A percentile compares a stretch with the other conserved stretches of the same genome.
These are phyloP conservation scores for Akanthomyces lecanii DNA, from an alignment of 2,329 filamentous ascomycete genomes.

Conservation along the genomic window DNA sequence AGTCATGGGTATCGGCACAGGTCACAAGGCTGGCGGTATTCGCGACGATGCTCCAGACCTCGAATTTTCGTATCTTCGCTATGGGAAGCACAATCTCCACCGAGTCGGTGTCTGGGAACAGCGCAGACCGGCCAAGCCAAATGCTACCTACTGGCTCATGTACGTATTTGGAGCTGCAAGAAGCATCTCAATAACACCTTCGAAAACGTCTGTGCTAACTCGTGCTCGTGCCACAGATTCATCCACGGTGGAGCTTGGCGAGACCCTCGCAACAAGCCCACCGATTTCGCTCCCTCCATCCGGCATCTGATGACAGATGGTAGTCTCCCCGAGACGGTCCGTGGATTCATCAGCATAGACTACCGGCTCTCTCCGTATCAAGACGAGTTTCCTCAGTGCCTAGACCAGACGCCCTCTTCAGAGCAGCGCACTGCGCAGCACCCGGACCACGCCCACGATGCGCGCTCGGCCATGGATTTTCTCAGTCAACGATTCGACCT, in stretches of 20 bases:
- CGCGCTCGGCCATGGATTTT: slow-evolving; percentile 47
- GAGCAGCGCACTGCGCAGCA: slow-evolving; percentile 46
- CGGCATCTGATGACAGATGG: slow-evolving; percentile 34
- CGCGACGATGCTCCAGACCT: slow-evolving; percentile 20
- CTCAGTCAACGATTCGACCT: slow-evolving; percentile 45
- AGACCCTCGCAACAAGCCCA: slow-evolving; percentile 48
- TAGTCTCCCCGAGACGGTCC: slow-evolving; percentile 37
- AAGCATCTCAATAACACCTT: neutral
- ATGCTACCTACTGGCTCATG: slow-evolving; percentile 34
- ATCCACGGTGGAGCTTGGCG: slow-evolving; percentile 63
- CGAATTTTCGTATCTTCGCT: slow-evolving; percentile 32
- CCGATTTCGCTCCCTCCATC: slow-evolving; percentile 44
- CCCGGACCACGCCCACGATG: slow-evolving; percentile 56
- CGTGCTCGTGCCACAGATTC: slow-evolving; percentile 34
- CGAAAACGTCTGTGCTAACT: slow-evolving; percentile 5
- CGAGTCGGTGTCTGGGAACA: slow-evolving; percentile 43
- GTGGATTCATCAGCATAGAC: slow-evolving; percentile 60
- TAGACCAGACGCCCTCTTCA: slow-evolving; percentile 20
- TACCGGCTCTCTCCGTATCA: slow-evolving; percentile 53
- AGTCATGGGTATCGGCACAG: slow-evolving; percentile 12
- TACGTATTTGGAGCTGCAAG: slow-evolving; percentile 22
- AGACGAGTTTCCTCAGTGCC: slow-evolving; percentile 5
- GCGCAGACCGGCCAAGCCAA: slow-evolving; percentile 20
- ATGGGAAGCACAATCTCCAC: slow-evolving; percentile 40
- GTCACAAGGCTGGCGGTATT: slow-evolving; percentile 14